phyloP scores from a whole-genome alignment of 495 filamentous ascomycete genomes.

The Pseudomonodictys pantanalensis region DNA sequence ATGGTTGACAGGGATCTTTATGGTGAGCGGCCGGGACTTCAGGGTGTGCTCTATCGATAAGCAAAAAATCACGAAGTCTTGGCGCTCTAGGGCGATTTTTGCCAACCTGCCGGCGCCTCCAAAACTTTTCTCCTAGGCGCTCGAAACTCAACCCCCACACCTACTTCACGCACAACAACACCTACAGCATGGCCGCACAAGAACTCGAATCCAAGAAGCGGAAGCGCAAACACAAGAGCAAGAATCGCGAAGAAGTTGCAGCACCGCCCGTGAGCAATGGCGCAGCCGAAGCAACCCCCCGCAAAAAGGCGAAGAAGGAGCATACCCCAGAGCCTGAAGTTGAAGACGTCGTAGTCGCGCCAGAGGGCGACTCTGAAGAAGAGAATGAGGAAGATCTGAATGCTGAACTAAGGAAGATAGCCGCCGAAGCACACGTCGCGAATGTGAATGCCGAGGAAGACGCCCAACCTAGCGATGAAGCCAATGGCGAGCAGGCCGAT shows the following conservation, averaged over 20 bases:
- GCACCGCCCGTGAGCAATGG: slow-evolving; percentile 4
- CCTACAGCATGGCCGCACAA: slow-evolving; percentile 29
- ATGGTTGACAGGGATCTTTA: too few relatives aligned
- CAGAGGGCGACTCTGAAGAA: slow-evolving; percentile 12
- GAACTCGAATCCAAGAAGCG: slow-evolving; percentile 37
- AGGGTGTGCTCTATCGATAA: too few relatives aligned
- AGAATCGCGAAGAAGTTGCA: slow-evolving; percentile 13
- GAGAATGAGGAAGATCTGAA: slow-evolving; percentile 37
- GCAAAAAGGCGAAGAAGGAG: slow-evolving; percentile 39
- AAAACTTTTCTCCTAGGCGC: slow-evolving; percentile 15
- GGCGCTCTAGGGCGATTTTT: not conserved
- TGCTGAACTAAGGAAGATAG: slow-evolving; percentile 35
- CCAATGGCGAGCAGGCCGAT: slow-evolving; percentile 4
- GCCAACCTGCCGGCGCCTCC: slow-evolving; percentile 4
- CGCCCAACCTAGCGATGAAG: slow-evolving; percentile 17
- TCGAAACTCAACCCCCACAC: not conserved
- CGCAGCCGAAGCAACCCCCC: slow-evolving; percentile 23
- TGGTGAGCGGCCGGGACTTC: too few relatives aligned
- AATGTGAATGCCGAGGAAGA: slow-evolving; percentile 14
- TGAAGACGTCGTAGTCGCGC: not conserved
- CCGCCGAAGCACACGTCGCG: slow-evolving; percentile 14
- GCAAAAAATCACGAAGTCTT: too few relatives aligned
- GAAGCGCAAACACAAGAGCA: slow-evolving; percentile 38
- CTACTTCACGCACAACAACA: not conserved
- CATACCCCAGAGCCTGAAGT: slow-evolving; percentile 22